These are phyloP conservation scores for Penicillium maclennaniae DNA, from an alignment of 495 filamentous ascomycete genomes.

Conservation along the genomic window DNA sequence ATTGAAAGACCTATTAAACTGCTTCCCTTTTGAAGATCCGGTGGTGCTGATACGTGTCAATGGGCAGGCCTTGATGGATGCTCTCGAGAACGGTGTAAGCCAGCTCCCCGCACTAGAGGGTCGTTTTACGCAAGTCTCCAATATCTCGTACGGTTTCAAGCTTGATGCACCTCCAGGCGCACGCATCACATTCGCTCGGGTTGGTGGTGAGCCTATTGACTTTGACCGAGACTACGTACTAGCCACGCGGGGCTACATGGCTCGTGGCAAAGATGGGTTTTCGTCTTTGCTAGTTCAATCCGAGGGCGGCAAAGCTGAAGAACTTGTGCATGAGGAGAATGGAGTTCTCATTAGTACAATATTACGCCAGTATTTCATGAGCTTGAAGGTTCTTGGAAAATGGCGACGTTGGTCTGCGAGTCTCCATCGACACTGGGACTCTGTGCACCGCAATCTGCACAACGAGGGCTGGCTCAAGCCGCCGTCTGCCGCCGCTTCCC, in stretches of 20 bases:
- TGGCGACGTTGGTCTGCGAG: conserved; percentile 65
- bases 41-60: conserved; percentile 68
- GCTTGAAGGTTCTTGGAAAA: conserved; percentile 68
- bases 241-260: conserved; percentile 82
- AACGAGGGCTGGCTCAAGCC: conserved; percentile 36
- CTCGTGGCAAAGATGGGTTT: conserved; percentile 81
- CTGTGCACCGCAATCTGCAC: conserved; percentile 54
- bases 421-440: conserved; percentile 58
- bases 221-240: conserved; percentile 58
- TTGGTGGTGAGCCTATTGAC: conserved; percentile 58
- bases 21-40: conserved; percentile 91
- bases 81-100: conserved; percentile 77
- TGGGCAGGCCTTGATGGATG: conserved; percentile 65
- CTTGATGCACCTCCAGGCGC: conserved; percentile 52
- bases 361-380: conserved; percentile 85
- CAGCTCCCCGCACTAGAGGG: conserved; percentile 81
- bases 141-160: conserved; percentile 69
- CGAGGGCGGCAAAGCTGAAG: conserved; percentile 69
- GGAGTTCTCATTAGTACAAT: conserved; percentile 81
- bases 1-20: conserved; percentile 71
- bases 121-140: conserved; percentile 70
- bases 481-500: conserved; percentile 25
- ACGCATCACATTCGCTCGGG: conserved; percentile 58
- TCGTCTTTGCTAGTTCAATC: conserved; percentile 62
- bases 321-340: conserved; percentile 78